These are phyloP conservation scores for Arachnomyces sp. DNA, from an alignment of 2,329 filamentous ascomycete genomes.

Conservation along the genomic window DNA sequence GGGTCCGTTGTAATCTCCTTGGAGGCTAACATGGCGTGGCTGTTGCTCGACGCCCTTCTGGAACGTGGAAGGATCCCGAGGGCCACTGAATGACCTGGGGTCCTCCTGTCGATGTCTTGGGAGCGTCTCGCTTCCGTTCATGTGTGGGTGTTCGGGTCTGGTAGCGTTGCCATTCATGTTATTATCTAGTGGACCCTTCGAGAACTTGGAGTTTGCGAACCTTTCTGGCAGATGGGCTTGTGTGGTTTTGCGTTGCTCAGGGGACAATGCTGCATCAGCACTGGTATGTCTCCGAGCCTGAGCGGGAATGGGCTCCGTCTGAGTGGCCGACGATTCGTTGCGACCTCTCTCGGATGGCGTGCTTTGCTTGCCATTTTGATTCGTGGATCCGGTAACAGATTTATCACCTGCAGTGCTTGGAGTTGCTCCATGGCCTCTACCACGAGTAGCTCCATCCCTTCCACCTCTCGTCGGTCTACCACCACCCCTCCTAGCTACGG, in stretches of 20 bases:
- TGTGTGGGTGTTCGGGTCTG: conserved; percentile 19
- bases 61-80: conserved; percentile 20
- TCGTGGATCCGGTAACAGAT: conserved; percentile 20
- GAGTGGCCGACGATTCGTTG: conserved; percentile 27
- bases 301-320: conserved; percentile 33
- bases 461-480: conserved; percentile 46
- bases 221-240: conserved; percentile 21
- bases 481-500: conserved; percentile 41
- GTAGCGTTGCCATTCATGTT: conserved; percentile 8
- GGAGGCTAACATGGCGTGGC: conserved; percentile 21
- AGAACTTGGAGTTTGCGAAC: conserved; percentile 16
- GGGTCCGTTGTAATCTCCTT: conserved; percentile 26
- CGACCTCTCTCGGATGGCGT: conserved; percentile 26
- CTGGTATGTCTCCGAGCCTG: conserved; percentile 29
- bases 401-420: conserved; percentile 26
- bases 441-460: conserved; percentile 41
- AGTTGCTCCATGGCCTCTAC: conserved; percentile 29
- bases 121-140: conserved; percentile 22
- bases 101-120: conserved; percentile 24
- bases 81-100: conserved; percentile 26
- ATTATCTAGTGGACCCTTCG: conserved; percentile 28
- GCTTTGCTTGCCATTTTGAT: conserved; percentile 24
- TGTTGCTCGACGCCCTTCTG: conserved; percentile 21
- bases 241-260: conserved; percentile 27
- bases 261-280: conserved; percentile 20